Conservation (phyloP, 257 asterid species). For the Solanum infundibuliforme region DNA sequence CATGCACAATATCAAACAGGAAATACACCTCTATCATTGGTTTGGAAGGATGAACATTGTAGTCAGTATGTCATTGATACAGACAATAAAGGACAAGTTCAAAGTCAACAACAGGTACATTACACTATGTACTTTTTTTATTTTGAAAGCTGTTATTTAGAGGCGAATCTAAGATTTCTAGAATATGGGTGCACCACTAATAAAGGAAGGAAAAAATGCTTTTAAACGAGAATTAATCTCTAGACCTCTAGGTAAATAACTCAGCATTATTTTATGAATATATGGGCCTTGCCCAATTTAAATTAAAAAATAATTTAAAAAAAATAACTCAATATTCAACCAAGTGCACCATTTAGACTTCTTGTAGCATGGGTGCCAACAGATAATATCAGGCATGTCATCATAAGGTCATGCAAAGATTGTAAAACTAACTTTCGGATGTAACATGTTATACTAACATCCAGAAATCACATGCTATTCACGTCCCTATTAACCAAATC, state of each 20-base stretch:
- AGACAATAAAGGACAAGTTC: constrained; percentile 74
- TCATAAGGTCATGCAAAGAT: background rate
- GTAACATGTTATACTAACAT: background rate
- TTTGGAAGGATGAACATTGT: constrained; percentile 91
- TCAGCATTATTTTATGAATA: background rate
- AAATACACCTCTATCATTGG: constrained; percentile 76
- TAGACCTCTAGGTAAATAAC: background rate
- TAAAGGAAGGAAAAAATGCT: background rate
- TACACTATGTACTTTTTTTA: background rate
- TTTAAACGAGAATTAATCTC: background rate
- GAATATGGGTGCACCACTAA: background rate
- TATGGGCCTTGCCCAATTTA: background rate
- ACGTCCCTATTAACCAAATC: background rate
- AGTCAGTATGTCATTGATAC: constrained; percentile 87
- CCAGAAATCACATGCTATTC: background rate
- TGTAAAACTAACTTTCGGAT: background rate
- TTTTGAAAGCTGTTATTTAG: background rate
- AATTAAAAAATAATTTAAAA: no score
- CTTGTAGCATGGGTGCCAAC: background rate
- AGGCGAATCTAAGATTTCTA: background rate
- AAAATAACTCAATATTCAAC: background rate
- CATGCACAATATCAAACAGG: constrained; percentile 93
- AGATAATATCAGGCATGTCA: background rate
- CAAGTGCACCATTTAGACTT: background rate
- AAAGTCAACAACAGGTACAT: constrained; percentile 75